Base-by-base conservation (phyloP, 2,329 filamentous ascomycete species). In the Parafenestella ontariensis region DNA sequence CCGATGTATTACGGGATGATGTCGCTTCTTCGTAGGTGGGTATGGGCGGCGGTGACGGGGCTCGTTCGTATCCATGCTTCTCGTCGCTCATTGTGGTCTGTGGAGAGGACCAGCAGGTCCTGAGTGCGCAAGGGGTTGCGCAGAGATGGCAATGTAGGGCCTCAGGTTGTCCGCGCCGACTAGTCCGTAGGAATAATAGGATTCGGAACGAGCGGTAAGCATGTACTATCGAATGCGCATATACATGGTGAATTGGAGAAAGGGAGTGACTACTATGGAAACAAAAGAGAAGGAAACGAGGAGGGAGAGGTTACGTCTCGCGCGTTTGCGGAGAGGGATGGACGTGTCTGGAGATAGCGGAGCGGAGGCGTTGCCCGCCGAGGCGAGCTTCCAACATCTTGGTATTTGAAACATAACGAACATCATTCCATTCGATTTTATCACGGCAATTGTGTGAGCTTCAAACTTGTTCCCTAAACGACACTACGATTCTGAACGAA, bases 21-120 rank as follows among this genome's bases (percentile, higher is more conserved):
- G 85, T 84, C 59, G 91, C 91, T 79, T 96, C 91, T 75, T 94
- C 91, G 76, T 95, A 95, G 40, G 87, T 87, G 26, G 91, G 91
- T 72, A 95, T 94, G 28, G 91, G 89, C 41, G 89, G 81, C 17
- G 61, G 61, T 9, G 59, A 82, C 78, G 69, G 85, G 83, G 75
- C 64, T 52, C 44, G 66, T 20, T 76, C 71, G 64, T 77, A 77
- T 40, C 56, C 56, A 59, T 77, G 73, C 52, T 77, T 77, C 65
- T 77, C 75, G 66, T 76, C 73, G 52, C 65, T 56, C 74, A 77
- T 76, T 56, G 64, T 56, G 56, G 58, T 46, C 33, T 54, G 37
- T 28, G 45, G 46, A 45, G n/a, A 49, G 34, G 56, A 48, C 49
- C 41, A 24, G 41, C 47, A 52, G 54, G 63, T 54, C 50, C 61